Evolutionary conservation across 2,329 filamentous ascomycete genomes (phyloP), one percentile per base, ranked within the genome.

Genomic region (Huntiella abstrusa): DNA sequence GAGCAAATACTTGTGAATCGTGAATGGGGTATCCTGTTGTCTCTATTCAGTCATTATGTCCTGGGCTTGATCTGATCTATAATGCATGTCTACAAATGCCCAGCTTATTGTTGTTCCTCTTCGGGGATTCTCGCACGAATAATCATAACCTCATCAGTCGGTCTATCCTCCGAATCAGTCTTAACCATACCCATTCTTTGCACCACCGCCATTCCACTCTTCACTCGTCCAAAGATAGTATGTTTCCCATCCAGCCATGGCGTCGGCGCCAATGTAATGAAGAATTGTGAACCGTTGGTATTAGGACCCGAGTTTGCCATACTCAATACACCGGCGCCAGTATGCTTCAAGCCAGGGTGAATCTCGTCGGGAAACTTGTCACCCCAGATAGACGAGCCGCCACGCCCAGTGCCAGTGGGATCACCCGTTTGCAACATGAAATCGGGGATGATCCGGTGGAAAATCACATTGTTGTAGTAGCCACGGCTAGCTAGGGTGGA

Each of bases 401-500:
- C 91, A 49, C 86, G 77, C 45, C 91, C 91, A 1, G 86, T 95
- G 51, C 87, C 88, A 0, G 88, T 94, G 1, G 88, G 88, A 61
- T 98, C 91, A 49, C 88, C 87, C 51, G 81, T 83, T 66, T 96
- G 88, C 49, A 93, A 71, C 88, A 98, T 96, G 69, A 98, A 98
- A 63, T 84, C 77, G 45, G 84, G 78, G 58, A 98, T 96, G 55
- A 96, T 79, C 60, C 91, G 86, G 68, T 96, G 91, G 71, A 96
- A 88, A 57, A 87, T 66, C 50, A 83, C 75, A 59, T 65, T 68
- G 65, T 91, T 75, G 73, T 94, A 98, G 73, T 95, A 96, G 54
- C 83, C 83, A 54, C 86, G 73, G 51, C 73, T 67, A 15, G 78
- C 76, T 45, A 96, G 83, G 4, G 81, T 83, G 19, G 71, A 60